Evolutionary conservation across 75 land plant genomes (phyloP), one percentile per base, ranked within the genome.

Genomic region (Pseudotsuga menziesii): DNA sequence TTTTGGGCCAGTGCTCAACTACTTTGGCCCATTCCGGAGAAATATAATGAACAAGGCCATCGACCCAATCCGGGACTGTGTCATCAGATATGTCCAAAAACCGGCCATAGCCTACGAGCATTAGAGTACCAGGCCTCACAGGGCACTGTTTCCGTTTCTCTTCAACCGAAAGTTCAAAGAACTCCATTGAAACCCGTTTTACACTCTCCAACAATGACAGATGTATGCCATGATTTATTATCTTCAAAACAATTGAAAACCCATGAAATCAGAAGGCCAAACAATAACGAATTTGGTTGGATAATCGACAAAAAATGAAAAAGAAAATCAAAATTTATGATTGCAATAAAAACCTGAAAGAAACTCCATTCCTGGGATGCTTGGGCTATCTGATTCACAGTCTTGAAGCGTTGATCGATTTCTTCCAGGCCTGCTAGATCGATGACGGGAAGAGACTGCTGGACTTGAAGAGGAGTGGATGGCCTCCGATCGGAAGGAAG

Each of bases 361-460:
- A 73, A 73, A 6, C 75, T 57, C 75, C 75, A 73, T 7, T 73
- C 58, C 20, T 55, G 75, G 57, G 57, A 73, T 48, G 75, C 75
- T 26, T 73, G 27, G 26, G 75, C 75, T 23, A 55, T 2, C 8
- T 48, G 57, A 29, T 4, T 22, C 35, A 73, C 57, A 22, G 26
- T 25, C 22, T 48, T 9, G 9, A n/a, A 73, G 57, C 25, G 71
- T 44, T 6, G 48, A 8, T 44, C 48, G 8, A 44, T 44, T 7
- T 44, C 48, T 5, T 44, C 48, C 0, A 44, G 48, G 48, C 48
- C 48, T 23, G n/a, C 25, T n/a, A 61, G 63, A 14, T 61, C 63
- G n/a, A 61, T 61, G 25, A 61, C 63, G 8, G 63, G 63, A 61
- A 61, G n/a, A 23, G 25, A n/a, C 0, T 61, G 17, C 63, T 61